Evolutionary conservation across 2,329 filamentous ascomycete genomes (phyloP), one percentile per base, ranked within the genome.

Genomic region (Leptographium lundbergii): DNA sequence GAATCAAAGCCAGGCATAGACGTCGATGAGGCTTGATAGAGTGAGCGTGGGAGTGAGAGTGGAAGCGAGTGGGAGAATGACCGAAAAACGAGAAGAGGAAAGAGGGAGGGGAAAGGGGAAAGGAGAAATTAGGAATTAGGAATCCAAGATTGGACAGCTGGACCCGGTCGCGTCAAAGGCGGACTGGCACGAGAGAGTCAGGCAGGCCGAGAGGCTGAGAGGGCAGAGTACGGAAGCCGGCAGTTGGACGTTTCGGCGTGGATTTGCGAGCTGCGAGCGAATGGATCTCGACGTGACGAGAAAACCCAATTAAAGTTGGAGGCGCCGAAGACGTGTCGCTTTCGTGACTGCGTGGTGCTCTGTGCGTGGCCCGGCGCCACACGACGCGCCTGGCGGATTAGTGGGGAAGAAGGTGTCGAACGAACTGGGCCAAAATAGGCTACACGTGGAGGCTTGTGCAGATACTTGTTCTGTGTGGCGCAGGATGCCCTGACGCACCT

Each of bases 231-330:
- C n/a, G 32, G 54, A 24, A 54, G 34, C 52, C 5, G 36, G n/a
- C 14, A 45, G n/a, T 5, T 24, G 50, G n/a, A 39, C n/a, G 27
- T 25, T 25, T 24, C 14, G 27, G 34, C 58, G 53, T 55, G 51
- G 58, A 54, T 32, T 32, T 22, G 17, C 36, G 29, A 14, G 22
- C 34, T 6, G 53, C 29, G 34, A 61, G 36, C 14, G 54, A 58
- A 52, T 61, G 56, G 63, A 48, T 50, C 32, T 53, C 24, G 47
- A 42, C 14, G 48, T 27, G 47, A 14, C 57, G 34, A 27, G 27
- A 32, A 52, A 56, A 61, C 60, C 65, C 65, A 65, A 65, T 66
- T 66, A 66, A 66, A 62, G 61, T 58, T 24, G 32, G 59, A 58
- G 59, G 61, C 54, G 57, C 51, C 45, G 39, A 25, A 52, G 63